Conservation (phyloP, 495 filamentous ascomycete genomes). For the Penicillium verhagenii region DNA sequence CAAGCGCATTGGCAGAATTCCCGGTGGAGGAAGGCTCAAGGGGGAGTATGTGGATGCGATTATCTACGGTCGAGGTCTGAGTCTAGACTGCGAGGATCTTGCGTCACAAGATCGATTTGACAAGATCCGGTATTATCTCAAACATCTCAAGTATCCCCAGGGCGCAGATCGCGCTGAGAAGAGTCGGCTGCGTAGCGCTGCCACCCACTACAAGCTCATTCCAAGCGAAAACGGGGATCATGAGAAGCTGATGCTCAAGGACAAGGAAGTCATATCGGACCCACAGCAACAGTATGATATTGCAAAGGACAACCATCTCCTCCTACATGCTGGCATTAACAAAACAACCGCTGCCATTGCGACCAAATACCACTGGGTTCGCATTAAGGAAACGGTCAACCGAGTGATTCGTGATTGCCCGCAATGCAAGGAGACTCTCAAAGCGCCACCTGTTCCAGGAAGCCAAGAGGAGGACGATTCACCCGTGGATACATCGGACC, state of each 20-base stretch:
- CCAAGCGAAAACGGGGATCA: conserved; percentile 46
- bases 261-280: conserved; percentile 94
- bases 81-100: conserved; percentile 74
- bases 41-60: conserved; percentile 88
- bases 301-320: conserved; percentile 68
- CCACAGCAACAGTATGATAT: conserved; percentile 91
- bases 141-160: conserved; percentile 88
- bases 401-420: conserved; percentile 89
- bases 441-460: conserved; percentile 44
- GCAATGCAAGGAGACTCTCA: conserved; percentile 82
- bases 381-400: conserved; percentile 96
- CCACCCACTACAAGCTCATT: conserved; percentile 88
- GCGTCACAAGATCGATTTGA: conserved; percentile 97
- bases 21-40: conserved; percentile 80
- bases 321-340: conserved; percentile 92
- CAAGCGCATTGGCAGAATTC: conserved; percentile 91
- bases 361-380: conserved; percentile 95
- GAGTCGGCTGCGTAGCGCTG: conserved; percentile 85
- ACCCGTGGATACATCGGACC: conserved; percentile 19
- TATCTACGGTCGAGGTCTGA: conserved; percentile 90
- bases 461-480: conserved; percentile 28
- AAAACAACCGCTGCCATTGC: conserved; percentile 95
- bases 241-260: conserved; percentile 91
- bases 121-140: conserved; percentile 97
- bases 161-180: conserved; percentile 96